Base-by-base conservation (phyloP, 2,329 filamentous ascomycete genomes). In the Fusarium mangiferae region DNA sequence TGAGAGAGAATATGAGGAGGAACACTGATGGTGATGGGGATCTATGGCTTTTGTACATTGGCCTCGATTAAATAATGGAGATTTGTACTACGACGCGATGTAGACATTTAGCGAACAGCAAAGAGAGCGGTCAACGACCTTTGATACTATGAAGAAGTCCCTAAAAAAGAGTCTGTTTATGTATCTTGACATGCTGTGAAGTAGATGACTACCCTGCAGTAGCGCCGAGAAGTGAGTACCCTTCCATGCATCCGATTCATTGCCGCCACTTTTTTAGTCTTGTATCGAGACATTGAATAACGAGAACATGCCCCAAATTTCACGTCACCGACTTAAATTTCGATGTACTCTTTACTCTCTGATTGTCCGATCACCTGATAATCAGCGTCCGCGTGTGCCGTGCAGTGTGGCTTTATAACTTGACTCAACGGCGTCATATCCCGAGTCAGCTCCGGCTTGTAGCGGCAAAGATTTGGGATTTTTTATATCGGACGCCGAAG, bases 391-490 rank as follows among this genome's bases (percentile, higher is more conserved):
- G 39, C 30, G 52, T 42, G 46, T 46, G 49, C 45, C 26, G 49
- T 54, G 45, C 42, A 59, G 26, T 60, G 55, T 66, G 66, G 64
- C 56, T 52, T 36, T 49, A 33, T n/a, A 13, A 49, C 28, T 10
- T 33, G 58, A 68, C 46, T 44, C 54, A 70, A 68, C 60, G 54
- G 61, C 42, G 33, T 49, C 39, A 28, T 46, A 57, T 49, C 44
- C 68, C 75, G 75, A 77, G 75, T 78, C 75, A 77, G 66, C 51
- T 51, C 72, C 76, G 76, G 76, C 67, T 78, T 78, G 73, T 68
- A 55, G 58, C 77, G 76, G 76, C 76, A 78, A 74, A 78, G 57
- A 62, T 75, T 65, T 74, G 54, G 41, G 54, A 52, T 62, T 76
- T 76, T 66, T 54, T 46, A 24, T 39, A 49, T 64, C 54, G 49